Conservation (phyloP, 75 land plant species). For the Sequoia sempervirens region DNA sequence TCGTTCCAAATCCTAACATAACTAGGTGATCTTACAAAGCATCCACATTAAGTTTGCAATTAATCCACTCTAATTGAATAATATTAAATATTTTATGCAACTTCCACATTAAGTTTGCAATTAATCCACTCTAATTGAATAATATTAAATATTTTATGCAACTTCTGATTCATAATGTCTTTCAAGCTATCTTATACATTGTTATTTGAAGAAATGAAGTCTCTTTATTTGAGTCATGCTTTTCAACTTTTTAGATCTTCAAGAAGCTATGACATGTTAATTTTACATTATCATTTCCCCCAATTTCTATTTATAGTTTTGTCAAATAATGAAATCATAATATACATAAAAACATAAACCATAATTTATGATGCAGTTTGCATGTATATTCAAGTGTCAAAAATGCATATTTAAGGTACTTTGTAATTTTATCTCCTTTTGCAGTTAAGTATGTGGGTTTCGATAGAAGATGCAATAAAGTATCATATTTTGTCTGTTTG, state of each 20-base stretch:
- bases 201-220: neutral
- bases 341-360: neutral
- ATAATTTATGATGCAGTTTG: neutral
- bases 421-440: neutral
- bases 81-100: too few relatives aligned
- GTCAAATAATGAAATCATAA: neutral
- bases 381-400: neutral
- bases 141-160: too few relatives aligned
- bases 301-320: neutral
- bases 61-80: too few relatives aligned
- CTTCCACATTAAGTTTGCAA: too few relatives aligned
- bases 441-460: neutral
- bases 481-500: neutral
- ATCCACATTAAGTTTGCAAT: too few relatives aligned
- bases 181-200: neutral
- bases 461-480: neutral
- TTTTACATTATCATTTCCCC: neutral
- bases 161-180: neutral
- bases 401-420: neutral
- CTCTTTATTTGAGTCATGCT: neutral
- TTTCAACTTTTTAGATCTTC: neutral
- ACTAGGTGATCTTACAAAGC: too few relatives aligned
- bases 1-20: too few relatives aligned
- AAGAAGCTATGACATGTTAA: neutral
- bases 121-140: too few relatives aligned